Evolutionary conservation across 495 filamentous ascomycete species (phyloP).

Genomic region (Xylaria nigripes): DNA sequence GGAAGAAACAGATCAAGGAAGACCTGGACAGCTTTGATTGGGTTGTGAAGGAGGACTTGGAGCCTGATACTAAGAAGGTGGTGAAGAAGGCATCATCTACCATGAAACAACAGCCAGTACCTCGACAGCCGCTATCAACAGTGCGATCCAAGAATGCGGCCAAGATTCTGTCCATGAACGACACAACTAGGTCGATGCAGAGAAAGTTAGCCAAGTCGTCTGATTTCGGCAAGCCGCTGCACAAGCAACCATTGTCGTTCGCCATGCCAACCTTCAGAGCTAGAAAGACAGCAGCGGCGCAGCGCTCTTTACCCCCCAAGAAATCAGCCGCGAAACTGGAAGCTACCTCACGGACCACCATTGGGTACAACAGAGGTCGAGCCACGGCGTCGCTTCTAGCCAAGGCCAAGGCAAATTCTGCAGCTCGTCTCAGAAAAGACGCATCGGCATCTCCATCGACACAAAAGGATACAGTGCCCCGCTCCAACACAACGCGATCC

Average conservation of each 20-base stretch:
- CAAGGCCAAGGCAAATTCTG: conserved; percentile 13
- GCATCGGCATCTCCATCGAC: background rate
- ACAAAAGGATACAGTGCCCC: conserved; percentile 11
- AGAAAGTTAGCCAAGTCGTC: conserved; percentile 19
- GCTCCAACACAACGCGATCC: conserved; percentile 30
- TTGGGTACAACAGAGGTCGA: conserved; percentile 75
- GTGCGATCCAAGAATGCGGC: conserved; percentile 31
- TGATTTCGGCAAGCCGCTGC: conserved; percentile 20
- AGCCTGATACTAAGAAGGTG: conserved; percentile 24
- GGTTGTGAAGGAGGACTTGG: conserved; percentile 33
- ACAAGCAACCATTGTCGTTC: conserved; percentile 27
- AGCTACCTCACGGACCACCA: conserved; percentile 62
- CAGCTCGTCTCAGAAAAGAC: background rate
- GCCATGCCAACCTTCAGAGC: conserved; percentile 28
- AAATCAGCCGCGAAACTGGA: conserved; percentile 44
- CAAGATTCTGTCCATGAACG: conserved; percentile 33
- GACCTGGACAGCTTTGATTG: conserved; percentile 50
- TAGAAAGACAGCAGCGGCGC: conserved; percentile 28
- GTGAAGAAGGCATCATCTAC: conserved; percentile 5
- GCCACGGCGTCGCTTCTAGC: conserved; percentile 44
- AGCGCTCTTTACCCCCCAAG: conserved; percentile 24
- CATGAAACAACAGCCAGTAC: conserved; percentile 20
- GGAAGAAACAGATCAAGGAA: conserved; percentile 51
- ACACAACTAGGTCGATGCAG: conserved; percentile 26
- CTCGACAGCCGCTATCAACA: conserved; percentile 15